phyloP scores from a whole-genome alignment of 2,329 filamentous ascomycete genomes.

The Pyrenophora teres region DNA sequence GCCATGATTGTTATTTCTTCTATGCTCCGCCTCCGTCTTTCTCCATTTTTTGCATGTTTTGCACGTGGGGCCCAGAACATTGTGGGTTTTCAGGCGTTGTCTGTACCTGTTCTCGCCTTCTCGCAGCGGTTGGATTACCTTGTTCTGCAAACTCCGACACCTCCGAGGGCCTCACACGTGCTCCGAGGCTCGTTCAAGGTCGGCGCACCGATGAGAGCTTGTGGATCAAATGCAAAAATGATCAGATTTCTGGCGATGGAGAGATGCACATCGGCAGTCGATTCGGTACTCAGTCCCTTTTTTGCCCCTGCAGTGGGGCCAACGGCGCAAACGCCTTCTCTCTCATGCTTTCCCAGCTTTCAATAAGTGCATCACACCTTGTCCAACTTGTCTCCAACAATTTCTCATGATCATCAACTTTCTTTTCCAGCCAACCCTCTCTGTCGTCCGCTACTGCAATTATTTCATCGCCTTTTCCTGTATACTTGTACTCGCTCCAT shows the following conservation, averaged over 20 bases:
- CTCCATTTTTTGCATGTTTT: not conserved
- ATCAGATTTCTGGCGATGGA: not conserved
- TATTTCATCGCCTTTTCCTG: constrained; percentile 9
- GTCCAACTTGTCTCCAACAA: constrained; percentile 16
- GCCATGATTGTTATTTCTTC: constrained; percentile 1
- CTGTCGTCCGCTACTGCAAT: constrained; percentile 31
- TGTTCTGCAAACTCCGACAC: not conserved
- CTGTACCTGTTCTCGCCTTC: not conserved
- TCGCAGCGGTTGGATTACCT: constrained; percentile 2
- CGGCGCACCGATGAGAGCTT: not conserved
- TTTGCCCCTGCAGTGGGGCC: constrained; percentile 12
- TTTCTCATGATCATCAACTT: constrained; percentile 17
- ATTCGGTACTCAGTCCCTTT: not conserved
- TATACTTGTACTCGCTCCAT: constrained; percentile 25
- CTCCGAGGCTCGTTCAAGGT: not conserved
- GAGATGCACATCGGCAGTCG: not conserved
- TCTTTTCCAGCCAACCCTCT: constrained; percentile 29
- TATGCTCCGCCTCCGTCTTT: constrained; percentile 7
- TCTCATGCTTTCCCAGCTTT: constrained; percentile 16
- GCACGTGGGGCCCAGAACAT: not conserved
- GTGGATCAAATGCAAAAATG: not conserved
- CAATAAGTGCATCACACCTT: constrained; percentile 19
- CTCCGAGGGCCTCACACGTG: not conserved
- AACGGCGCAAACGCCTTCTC: constrained; percentile 17
- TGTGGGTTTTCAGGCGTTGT: not conserved